Base-by-base conservation (phyloP, 1,284 basidiomycete genomes). In the Malassezia nana region DNA sequence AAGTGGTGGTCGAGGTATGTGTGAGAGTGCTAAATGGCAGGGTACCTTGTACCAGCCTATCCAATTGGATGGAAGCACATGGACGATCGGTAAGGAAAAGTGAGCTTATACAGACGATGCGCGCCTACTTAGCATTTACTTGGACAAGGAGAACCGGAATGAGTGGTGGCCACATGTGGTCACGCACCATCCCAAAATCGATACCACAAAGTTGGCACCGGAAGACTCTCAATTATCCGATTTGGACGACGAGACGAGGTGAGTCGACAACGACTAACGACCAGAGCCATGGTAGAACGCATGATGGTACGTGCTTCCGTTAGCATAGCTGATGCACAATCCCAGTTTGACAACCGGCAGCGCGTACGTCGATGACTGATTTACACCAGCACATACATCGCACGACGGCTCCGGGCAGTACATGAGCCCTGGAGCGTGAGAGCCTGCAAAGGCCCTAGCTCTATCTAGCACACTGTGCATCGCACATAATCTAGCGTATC, bases 111-210 rank as follows among this genome's bases (percentile, higher is more conserved):
- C 39, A 43, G 46, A 89, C 78, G 89, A 92, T 72, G 83, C 83
- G 59, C 78, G 83, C 59, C 76, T 77, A 9, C 77, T 92, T 45
- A 77, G 81, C 28, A 79, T 92, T 51, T 86, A 89, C 68, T 80
- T 94, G 31, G 89, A 94, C 75, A 94, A 94, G 75, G 66, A 85
- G 51, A 88, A 89, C 76, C 77, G 84, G 64, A 82, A 85, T 75
- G 83, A 87, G 52, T 98, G 94, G 94, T 99, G 94, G 94, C 87
- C 89, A 72, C 90, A 96, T 73, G 86, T 98, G 58, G 78, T 98
- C 55, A 86, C 85, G 2, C 87, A 91, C 70, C 89, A 95, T 68
- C 90, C 94, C 9, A 94, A 90, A 79, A 86, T 98, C 78, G 88
- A 98, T 74, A 96, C 91, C 10, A 86, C 82, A 46, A 96, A 96